Base-by-base conservation (phyloP, 176 grass and related monocot genomes). In the Canna indica region DNA sequence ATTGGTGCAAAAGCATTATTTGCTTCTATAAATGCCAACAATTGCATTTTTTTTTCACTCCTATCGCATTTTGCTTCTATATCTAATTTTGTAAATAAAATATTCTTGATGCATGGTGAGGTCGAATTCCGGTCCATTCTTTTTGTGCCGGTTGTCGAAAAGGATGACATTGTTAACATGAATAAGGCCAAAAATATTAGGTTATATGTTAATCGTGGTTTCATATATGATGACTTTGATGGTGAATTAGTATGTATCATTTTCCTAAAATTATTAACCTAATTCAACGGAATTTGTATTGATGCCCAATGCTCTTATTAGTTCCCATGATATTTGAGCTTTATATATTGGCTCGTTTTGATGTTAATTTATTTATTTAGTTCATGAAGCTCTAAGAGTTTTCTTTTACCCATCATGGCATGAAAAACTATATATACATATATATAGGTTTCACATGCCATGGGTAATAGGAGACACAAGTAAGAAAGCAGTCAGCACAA, bases 51-150 rank as follows among this genome's bases (percentile, higher is more conserved):
- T 3, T 38, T 38, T 65, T 65, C 33, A n/a, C 7, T 65, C 18
- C 20, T 65, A 68, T 71, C 31, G 20, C 52, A 32, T 56, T 8
- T 1, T 16, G 44, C 11, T 2, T 20, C 76, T 45, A 50, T 63
- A 34, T 38, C 18, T 15, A 60, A 61, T 26, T 77, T 14, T 66
- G 18, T 3, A 11, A 61, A 15, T 31, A 59, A 48, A 16, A 64
- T 82, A 50, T 78, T 30, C 65, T 79, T 79, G 3, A 47, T 75
- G 75, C 80, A 99, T 89, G 94, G 89, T 63, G 94, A 90, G 83
- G 94, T 99, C 59, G 94, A 99, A 87, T 99, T 99, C 69, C 83
- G 86, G 74, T 99, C 94, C 66, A 85, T 99, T 80, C 89, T 99
- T 52, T 99, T 87, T 83, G 89, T 99, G 67, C 94, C 94, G 68